Conservation (phyloP, 495 filamentous ascomycete species). For the Podospora australis region DNA sequence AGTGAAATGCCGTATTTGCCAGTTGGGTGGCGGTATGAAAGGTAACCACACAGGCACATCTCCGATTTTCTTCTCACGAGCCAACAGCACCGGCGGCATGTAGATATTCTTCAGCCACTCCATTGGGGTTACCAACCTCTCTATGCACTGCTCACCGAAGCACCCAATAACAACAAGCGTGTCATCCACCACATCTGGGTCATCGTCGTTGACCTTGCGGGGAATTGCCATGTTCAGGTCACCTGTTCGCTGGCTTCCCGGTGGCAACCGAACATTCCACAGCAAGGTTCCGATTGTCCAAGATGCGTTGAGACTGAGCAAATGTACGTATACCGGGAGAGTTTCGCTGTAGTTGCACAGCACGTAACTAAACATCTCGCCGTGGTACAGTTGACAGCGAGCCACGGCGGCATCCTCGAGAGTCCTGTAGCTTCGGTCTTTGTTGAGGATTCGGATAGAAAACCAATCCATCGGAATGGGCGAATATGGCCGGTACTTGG, state of each 20-base stretch:
- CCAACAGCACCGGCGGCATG: slow-evolving; percentile 9
- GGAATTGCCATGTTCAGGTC: slow-evolving; percentile 11
- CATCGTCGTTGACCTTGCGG: slow-evolving; percentile 7
- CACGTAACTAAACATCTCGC: slow-evolving; percentile 7
- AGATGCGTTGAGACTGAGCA: slow-evolving; percentile 18
- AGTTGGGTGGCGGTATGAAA: slow-evolving; percentile 17
- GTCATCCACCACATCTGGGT: slow-evolving; percentile 9
- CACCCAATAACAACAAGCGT: slow-evolving; percentile 14
- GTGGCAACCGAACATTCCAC: slow-evolving; percentile 11
- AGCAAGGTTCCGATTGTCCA: slow-evolving; percentile 12
- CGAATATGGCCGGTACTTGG: slow-evolving; percentile 9
- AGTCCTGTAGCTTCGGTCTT: neutral
- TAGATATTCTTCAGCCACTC: slow-evolving; percentile 13
- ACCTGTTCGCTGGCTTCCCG: slow-evolving; percentile 4
- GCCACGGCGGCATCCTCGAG: slow-evolving; percentile 1
- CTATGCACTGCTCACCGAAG: slow-evolving; percentile 8
- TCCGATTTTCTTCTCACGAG: neutral
- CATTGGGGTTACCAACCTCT: neutral
- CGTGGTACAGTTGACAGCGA: slow-evolving; percentile 1
- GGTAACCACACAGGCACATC: slow-evolving; percentile 6
- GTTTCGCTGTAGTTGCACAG: slow-evolving; percentile 2
- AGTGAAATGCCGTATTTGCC: slow-evolving; percentile 9
- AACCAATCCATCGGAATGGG: slow-evolving; percentile 14
- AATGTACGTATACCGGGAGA: slow-evolving; percentile 8
- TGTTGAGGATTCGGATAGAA: slow-evolving; percentile 13